A percentile compares a stretch with the other conserved stretches of the same genome.
These are phyloP conservation scores for Diplosphaera chodatii DNA, from an alignment of 139 green algal genomes.

Conservation along the genomic window DNA sequence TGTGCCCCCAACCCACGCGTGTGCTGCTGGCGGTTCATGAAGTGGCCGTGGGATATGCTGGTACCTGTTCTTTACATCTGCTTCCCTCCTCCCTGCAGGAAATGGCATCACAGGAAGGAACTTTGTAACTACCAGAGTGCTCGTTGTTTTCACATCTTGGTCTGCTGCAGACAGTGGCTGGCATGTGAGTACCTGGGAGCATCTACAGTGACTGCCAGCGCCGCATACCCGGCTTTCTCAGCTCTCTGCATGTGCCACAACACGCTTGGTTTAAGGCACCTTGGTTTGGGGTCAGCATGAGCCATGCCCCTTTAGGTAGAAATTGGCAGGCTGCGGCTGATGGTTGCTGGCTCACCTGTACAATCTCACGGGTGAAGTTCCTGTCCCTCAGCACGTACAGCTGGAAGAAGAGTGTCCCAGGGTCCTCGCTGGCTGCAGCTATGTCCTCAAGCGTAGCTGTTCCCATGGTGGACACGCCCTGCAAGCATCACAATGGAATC, in stretches of 20 bases:
- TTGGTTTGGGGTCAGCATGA: no score
- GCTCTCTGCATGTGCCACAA: constrained; percentile 26
- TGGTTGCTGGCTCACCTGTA: constrained; percentile 25
- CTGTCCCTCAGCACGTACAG: constrained; percentile 63
- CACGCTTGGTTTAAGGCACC: no score
- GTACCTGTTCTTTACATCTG: neutral
- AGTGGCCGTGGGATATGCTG: no score
- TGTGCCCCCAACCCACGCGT: no score
- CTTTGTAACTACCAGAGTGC: no score
- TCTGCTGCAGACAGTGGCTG: no score
- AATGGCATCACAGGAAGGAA: no score
- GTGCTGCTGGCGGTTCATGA: no score
- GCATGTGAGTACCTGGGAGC: constrained; percentile 49
- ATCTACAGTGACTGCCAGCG: constrained; percentile 85
- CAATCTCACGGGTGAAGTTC: constrained; percentile 48
- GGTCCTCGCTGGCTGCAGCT: constrained; percentile 15
- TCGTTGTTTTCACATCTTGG: constrained; percentile 52
- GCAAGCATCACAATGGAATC: no score
- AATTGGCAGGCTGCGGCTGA: neutral
- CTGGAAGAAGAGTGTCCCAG: constrained; percentile 64
- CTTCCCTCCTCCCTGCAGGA: neutral
- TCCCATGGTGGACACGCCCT: constrained; percentile 69
- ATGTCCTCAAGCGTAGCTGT: constrained; percentile 49
- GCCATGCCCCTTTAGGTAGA: no score
- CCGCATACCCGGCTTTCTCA: constrained; percentile 60